A percentile compares a stretch with the other conserved stretches of the same genome.
Evolutionary conservation across 768 basidiomycete species (phyloP).

Genomic region (Pleurotus salmoneostramineus): DNA sequence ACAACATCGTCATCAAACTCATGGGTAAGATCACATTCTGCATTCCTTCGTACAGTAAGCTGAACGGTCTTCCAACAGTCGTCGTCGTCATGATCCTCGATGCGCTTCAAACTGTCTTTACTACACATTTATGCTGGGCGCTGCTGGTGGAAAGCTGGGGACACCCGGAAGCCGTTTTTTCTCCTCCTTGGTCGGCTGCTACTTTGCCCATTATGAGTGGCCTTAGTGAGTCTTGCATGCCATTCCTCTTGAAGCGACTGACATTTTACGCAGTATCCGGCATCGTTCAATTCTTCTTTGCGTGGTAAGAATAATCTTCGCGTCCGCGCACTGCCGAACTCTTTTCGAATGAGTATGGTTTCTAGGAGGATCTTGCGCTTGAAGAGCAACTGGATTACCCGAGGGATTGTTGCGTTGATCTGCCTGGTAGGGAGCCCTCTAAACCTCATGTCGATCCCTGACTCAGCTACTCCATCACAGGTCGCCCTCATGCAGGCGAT

Average conservation of each 20-base stretch:
- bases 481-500: not conserved
- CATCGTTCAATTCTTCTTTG: not conserved
- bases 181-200: not conserved
- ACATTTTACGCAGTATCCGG: not conserved
- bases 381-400: not conserved
- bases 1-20: not conserved
- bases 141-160: not conserved
- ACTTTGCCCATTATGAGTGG: not conserved
- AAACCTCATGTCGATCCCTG: not conserved
- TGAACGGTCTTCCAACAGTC: not conserved
- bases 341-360: not conserved
- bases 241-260: not conserved
- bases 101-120: not conserved
- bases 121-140: not conserved
- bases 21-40: not conserved
- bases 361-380: not conserved
- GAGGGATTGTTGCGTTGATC: not conserved
- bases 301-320: not conserved
- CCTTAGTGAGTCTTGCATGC: not conserved
- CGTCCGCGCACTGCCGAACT: too few relatives aligned
- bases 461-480: not conserved
- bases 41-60: not conserved
- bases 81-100: not conserved
- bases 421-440: not conserved
- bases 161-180: not conserved